Conservation (phyloP, 169 alveolate species). For the Babesia bigemina region DNA sequence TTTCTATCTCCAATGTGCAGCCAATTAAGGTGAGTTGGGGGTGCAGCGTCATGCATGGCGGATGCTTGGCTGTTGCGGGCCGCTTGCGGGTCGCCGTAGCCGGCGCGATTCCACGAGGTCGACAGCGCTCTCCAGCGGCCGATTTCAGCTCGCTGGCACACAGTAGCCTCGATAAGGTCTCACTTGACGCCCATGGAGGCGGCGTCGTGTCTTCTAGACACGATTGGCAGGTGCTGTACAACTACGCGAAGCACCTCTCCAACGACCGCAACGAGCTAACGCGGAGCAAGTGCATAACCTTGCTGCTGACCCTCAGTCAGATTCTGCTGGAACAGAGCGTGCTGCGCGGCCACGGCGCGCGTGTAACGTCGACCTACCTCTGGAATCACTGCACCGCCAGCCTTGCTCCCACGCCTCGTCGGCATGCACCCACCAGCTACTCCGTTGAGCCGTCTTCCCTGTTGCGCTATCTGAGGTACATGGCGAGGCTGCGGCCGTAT, state of each 20-base stretch:
- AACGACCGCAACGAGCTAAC: constrained; percentile 37
- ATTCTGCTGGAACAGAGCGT: constrained; percentile 32
- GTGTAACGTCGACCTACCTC: neutral
- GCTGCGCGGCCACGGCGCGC: neutral
- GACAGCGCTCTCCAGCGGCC: no score
- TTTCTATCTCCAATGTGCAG: no score
- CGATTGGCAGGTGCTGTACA: constrained; percentile 50
- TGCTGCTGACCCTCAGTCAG: constrained; percentile 34
- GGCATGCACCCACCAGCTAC: neutral
- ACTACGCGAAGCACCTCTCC: constrained; percentile 45
- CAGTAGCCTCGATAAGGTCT: neutral
- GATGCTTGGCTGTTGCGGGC: no score
- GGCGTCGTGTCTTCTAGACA: constrained; percentile 13
- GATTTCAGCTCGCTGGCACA: no score
- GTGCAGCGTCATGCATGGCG: no score
- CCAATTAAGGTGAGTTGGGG: no score
- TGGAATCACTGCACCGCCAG: constrained; percentile 30
- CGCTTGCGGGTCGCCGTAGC: no score
- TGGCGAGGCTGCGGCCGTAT: constrained; percentile 47
- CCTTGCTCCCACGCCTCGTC: neutral
- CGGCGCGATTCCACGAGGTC: no score
- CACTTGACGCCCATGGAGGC: neutral
- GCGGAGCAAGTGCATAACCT: constrained; percentile 26
- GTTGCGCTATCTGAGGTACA: constrained; percentile 22
- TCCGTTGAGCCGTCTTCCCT: constrained; percentile 11